A percentile compares a stretch with the other conserved stretches of the same genome.
Conservation (phyloP, 2,329 filamentous ascomycete genomes). For the Pseudocercospora pini-densiflorae region DNA sequence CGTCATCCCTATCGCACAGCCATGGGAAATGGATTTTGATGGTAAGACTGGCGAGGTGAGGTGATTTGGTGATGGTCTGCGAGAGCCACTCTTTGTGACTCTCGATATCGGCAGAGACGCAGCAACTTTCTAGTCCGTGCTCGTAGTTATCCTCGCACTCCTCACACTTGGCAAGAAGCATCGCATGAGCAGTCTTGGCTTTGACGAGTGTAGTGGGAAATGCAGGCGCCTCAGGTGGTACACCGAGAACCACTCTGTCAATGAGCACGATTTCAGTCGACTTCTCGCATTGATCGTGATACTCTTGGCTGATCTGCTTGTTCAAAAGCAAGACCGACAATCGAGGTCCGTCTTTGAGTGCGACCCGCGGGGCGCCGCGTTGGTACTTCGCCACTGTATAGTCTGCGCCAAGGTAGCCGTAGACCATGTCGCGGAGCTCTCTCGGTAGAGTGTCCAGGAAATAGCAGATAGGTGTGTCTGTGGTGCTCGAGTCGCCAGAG, state of each 20-base stretch:
- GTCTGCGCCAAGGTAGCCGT: background rate
- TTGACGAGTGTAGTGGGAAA: background rate
- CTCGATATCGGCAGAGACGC: too few species aligned
- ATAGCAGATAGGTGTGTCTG: background rate
- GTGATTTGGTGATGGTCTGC: too few species aligned
- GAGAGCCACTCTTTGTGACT: too few species aligned
- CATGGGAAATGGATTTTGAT: background rate
- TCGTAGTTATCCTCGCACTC: too few species aligned
- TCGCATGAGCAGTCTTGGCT: too few species aligned
- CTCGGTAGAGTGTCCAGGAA: background rate
- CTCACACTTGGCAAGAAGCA: background rate
- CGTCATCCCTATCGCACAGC: too few species aligned
- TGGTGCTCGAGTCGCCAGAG: background rate
- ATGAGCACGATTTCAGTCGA: background rate
- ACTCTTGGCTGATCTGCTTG: background rate
- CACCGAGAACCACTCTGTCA: too few species aligned
- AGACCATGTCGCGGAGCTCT: background rate
- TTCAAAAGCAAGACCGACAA: background rate
- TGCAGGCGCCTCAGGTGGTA: too few species aligned
- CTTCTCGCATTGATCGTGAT: background rate
- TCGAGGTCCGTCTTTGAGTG: background rate
- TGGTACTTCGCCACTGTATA: too few species aligned
- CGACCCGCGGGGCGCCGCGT: too few species aligned
- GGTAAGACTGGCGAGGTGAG: background rate
- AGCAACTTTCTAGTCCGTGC: too few species aligned